Evolutionary conservation across 768 basidiomycete species (phyloP).

Genomic region (Hysterangium stoloniferum): DNA sequence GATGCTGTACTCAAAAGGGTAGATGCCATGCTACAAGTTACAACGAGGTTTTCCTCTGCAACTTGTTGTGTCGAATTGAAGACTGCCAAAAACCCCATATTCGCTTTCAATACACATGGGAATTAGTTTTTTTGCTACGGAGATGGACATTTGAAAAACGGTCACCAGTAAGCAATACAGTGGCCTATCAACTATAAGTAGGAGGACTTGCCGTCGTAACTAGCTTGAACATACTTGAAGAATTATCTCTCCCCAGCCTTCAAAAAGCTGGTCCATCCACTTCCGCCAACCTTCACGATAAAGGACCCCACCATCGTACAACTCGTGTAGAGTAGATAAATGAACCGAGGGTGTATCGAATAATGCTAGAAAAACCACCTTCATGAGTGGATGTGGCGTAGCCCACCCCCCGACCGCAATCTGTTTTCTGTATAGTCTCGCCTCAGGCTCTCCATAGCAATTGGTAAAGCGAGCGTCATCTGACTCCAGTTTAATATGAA

Average conservation of each 20-base stretch:
- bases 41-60: not conserved
- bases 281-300: not conserved
- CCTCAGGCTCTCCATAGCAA: not conserved
- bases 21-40: conserved; percentile 1
- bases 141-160: no score
- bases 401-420: not conserved
- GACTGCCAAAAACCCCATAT: conserved; percentile 5
- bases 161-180: conserved; percentile 1
- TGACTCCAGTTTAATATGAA: no score
- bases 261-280: not conserved
- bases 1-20: conserved; percentile 1
- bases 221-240: conserved; percentile 1
- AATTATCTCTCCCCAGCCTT: not conserved
- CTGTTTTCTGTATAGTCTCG: not conserved
- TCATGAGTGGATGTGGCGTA: not conserved
- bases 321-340: not conserved
- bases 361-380: not conserved
- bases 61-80: conserved; percentile 1
- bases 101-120: no score
- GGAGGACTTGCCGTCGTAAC: no score
- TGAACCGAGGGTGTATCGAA: conserved; percentile 1
- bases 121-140: no score
- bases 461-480: not conserved
- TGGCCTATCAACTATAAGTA: not conserved
- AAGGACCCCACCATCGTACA: not conserved